Evolutionary conservation across 805 yeast genomes (phyloP).

Genomic region (Candida easanensis): DNA sequence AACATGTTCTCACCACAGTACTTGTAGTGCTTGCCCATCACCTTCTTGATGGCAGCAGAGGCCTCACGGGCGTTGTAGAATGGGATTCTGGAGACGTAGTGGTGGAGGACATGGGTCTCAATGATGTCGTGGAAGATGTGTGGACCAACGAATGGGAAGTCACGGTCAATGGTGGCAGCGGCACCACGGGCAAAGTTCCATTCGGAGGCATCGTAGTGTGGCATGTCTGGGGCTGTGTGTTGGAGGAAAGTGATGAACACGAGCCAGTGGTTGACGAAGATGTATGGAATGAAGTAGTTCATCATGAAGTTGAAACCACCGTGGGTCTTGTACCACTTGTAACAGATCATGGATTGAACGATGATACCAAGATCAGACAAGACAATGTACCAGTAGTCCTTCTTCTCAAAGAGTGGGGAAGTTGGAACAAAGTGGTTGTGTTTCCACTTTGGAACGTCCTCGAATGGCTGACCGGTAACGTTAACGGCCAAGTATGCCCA

Average conservation of each 20-base stretch:
- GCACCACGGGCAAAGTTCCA: constrained; percentile 70
- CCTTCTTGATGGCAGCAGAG: constrained; percentile 73
- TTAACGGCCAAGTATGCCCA: constrained; percentile 48
- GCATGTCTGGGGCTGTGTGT: constrained; percentile 58
- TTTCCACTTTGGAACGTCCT: constrained; percentile 39
- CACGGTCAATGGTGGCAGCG: constrained; percentile 62
- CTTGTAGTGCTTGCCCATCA: constrained; percentile 80
- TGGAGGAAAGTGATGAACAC: constrained; percentile 61
- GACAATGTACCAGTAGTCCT: constrained; percentile 54
- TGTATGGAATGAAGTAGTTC: constrained; percentile 58
- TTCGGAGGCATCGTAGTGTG: constrained; percentile 52
- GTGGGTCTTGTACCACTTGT: constrained; percentile 47
- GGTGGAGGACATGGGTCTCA: constrained; percentile 89
- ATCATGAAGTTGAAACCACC: constrained; percentile 50
- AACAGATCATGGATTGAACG: constrained; percentile 41
- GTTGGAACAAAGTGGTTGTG: constrained; percentile 54
- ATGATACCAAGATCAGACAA: constrained; percentile 56
- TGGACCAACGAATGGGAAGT: constrained; percentile 59
- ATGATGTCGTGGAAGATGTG: constrained; percentile 85
- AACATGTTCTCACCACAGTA: constrained; percentile 59
- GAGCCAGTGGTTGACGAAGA: constrained; percentile 63
- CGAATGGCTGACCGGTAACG: constrained; percentile 54
- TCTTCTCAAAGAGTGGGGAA: constrained; percentile 51
- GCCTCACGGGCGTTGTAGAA: constrained; percentile 83
- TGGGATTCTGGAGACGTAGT: constrained; percentile 79